Conservation (phyloP, 2,329 filamentous ascomycete genomes). For the Ceratocystis colombiana region DNA sequence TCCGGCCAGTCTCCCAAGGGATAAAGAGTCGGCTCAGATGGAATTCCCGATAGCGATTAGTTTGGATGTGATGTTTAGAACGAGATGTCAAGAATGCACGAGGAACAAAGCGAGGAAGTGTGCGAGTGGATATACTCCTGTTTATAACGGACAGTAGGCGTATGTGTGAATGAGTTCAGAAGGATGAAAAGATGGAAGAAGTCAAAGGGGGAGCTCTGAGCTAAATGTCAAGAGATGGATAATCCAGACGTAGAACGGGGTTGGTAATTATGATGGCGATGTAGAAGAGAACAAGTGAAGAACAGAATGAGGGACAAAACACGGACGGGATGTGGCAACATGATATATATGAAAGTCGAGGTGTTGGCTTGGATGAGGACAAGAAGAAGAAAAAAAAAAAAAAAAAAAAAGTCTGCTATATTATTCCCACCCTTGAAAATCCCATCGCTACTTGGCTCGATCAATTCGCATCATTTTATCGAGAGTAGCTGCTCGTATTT, state of each 20-base stretch:
- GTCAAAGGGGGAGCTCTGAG: not conserved
- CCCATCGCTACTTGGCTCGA: not conserved
- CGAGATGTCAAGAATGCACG: not conserved
- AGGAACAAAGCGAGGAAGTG: not conserved
- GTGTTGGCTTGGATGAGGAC: not conserved
- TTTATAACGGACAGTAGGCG: not conserved
- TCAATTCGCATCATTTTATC: not conserved
- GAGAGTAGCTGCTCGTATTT: not conserved
- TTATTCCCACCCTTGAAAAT: not conserved
- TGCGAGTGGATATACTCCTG: not conserved
- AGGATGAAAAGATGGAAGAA: not conserved
- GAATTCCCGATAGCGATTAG: not conserved
- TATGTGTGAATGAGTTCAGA: not conserved
- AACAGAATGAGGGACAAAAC: not conserved
- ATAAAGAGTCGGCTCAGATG: not conserved
- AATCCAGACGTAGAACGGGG: not conserved
- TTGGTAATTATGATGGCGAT: not conserved
- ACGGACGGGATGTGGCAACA: slow-evolving; percentile 12
- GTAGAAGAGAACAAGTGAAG: not conserved
- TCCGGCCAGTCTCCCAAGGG: not conserved
- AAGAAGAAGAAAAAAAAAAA: not conserved
- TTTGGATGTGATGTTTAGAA: not conserved
- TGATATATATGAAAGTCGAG: slow-evolving; percentile 15
- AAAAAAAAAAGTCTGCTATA: not conserved
- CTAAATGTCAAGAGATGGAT: not conserved